These are phyloP conservation scores for Aspergillus sp. DNA, from an alignment of 2,329 filamentous ascomycete species.

Conservation along the genomic window DNA sequence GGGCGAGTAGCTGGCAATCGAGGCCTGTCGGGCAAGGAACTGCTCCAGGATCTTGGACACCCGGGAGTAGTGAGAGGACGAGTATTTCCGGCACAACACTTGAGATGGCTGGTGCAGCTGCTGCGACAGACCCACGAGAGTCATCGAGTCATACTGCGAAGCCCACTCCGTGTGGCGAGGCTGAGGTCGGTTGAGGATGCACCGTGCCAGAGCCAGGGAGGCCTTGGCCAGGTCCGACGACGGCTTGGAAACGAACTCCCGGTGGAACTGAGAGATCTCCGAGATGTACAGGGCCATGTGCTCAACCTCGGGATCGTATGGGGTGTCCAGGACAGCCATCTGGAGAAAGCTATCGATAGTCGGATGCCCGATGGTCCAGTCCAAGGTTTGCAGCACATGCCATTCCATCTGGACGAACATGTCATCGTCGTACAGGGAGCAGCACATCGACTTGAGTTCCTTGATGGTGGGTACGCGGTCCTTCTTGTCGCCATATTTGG, in stretches of 20 bases:
- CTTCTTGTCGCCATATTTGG: constrained; percentile 99
- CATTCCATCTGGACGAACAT: constrained; percentile 99
- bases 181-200: constrained; percentile 78
- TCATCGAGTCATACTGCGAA: constrained; percentile 50
- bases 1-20: constrained; percentile 48
- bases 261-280: constrained; percentile 93
- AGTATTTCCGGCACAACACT: constrained; percentile 67
- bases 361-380: constrained; percentile 94
- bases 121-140: constrained; percentile 61
- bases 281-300: constrained; percentile 93
- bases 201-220: constrained; percentile 79
- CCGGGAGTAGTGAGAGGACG: constrained; percentile 61
- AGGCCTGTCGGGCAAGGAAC: constrained; percentile 63
- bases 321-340: constrained; percentile 72
- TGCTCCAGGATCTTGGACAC: constrained; percentile 64
- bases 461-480: constrained; percentile 96
- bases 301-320: constrained; percentile 81
- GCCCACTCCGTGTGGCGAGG: constrained; percentile 74
- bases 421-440: constrained; percentile 94
- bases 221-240: constrained; percentile 88
- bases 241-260: constrained; percentile 90
- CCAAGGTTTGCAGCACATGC: constrained; percentile 95
- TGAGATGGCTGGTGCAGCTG: constrained; percentile 65
- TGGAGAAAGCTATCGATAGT: constrained; percentile 94
- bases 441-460: constrained; percentile 99